Conservation (phyloP, 177 flowering plant species). For the Vitis hybrid region DNA sequence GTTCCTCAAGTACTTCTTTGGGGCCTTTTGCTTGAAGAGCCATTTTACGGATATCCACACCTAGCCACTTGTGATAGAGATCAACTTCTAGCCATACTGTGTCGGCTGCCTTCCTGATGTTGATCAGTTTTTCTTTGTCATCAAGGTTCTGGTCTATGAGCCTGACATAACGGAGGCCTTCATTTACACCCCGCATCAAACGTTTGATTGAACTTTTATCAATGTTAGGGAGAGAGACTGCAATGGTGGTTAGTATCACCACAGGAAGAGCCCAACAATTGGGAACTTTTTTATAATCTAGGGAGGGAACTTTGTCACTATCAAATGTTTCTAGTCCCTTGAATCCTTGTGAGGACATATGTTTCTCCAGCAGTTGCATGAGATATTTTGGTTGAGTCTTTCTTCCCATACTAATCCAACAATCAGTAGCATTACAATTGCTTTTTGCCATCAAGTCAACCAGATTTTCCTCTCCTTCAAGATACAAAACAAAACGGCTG, state of each 20-base stretch:
- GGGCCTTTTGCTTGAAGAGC: slow-evolving; percentile 28
- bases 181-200: slow-evolving; percentile 33
- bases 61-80: slow-evolving; percentile 50
- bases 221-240: slow-evolving; percentile 47
- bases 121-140: slow-evolving; percentile 16
- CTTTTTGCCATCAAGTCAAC: slow-evolving; percentile 39
- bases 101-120: slow-evolving; percentile 50
- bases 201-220: slow-evolving; percentile 11
- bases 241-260: slow-evolving; percentile 57
- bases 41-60: slow-evolving; percentile 45
- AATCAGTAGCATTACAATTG: slow-evolving; percentile 35
- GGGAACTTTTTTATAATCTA: slow-evolving; percentile 47
- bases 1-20: slow-evolving; percentile 33
- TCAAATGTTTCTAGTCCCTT: slow-evolving; percentile 53
- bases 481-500: slow-evolving; percentile 53
- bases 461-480: slow-evolving; percentile 58
- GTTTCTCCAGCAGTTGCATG: slow-evolving; percentile 36
- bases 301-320: slow-evolving; percentile 34
- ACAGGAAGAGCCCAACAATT: slow-evolving; percentile 71
- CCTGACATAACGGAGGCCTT: slow-evolving; percentile 44
- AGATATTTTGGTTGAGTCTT: slow-evolving; percentile 48
- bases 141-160: slow-evolving; percentile 41
- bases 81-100: slow-evolving; percentile 54
- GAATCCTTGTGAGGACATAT: slow-evolving; percentile 33
- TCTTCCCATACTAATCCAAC: slow-evolving; percentile 36